Conservation (phyloP, 305 asterid species). For the Plantago lanceolata region DNA sequence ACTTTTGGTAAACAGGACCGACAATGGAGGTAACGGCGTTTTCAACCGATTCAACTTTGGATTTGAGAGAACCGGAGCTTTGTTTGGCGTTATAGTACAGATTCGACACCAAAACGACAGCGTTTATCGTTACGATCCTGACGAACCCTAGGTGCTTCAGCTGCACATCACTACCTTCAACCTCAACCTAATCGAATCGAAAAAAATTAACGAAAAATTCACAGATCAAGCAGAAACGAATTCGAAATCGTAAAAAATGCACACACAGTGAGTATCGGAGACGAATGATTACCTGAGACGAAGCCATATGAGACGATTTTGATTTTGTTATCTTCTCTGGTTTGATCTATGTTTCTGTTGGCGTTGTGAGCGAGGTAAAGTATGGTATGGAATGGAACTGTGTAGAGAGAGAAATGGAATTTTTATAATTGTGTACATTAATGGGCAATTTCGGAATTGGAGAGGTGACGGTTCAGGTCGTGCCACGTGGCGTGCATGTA, state of each 20-base stretch:
- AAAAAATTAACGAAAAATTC: neutral
- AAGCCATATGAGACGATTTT: conserved; percentile 25
- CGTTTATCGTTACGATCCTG: conserved; percentile 38
- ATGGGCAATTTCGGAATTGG: conserved; percentile 2
- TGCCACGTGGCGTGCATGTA: conserved; percentile 30
- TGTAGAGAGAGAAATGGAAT: conserved; percentile 1
- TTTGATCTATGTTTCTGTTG: neutral
- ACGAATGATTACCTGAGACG: conserved; percentile 30
- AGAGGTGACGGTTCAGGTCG: conserved; percentile 5
- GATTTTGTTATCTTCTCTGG: neutral
- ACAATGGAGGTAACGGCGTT: conserved; percentile 35
- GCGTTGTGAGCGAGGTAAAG: conserved; percentile 14
- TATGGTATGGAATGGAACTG: neutral
- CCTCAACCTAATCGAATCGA: conserved; percentile 32
- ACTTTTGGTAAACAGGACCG: conserved; percentile 33
- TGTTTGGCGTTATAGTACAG: conserved; percentile 39
- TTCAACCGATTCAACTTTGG: conserved; percentile 37
- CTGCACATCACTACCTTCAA: conserved; percentile 29
- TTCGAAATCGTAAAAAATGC: neutral
- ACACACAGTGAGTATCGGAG: neutral
- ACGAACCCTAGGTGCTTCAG: conserved; percentile 59
- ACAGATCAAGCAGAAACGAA: neutral
- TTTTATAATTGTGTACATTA: neutral
- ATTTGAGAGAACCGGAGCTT: conserved; percentile 38
- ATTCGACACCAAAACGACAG: conserved; percentile 37